Evolutionary conservation across 176 grass and related monocot genomes (phyloP).

Genomic region (Carex kokanica): DNA sequence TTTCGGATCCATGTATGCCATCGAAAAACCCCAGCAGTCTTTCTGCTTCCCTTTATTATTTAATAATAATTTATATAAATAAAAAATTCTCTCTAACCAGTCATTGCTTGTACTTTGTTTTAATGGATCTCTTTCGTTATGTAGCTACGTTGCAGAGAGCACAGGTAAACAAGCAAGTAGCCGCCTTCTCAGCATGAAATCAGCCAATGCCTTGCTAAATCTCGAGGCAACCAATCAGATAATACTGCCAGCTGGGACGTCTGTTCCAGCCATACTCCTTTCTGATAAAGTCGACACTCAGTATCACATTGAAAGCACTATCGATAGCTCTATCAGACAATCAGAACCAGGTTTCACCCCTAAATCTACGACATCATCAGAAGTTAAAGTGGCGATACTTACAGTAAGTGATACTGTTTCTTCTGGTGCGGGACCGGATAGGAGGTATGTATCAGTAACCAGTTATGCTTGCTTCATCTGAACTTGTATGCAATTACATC

Average conservation of each 20-base stretch:
- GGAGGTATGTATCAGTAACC: slow-evolving; percentile 54
- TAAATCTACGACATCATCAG: slow-evolving; percentile 22
- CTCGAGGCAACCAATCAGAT: slow-evolving; percentile 48
- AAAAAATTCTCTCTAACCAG: not conserved
- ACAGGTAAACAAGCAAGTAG: slow-evolving; percentile 85
- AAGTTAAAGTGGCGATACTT: slow-evolving; percentile 79
- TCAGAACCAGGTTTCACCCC: slow-evolving; percentile 19
- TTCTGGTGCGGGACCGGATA: slow-evolving; percentile 65
- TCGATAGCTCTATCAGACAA: slow-evolving; percentile 19
- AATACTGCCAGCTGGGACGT: slow-evolving; percentile 58
- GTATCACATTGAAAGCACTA: slow-evolving; percentile 24
- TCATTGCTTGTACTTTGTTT: not conserved
- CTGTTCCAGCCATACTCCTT: slow-evolving; percentile 63
- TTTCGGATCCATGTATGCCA: no score
- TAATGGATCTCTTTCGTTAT: not conserved
- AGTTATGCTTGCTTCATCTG: no score
- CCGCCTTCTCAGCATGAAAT: slow-evolving; percentile 93
- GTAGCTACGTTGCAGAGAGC: slow-evolving; percentile 80
- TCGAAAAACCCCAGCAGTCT: no score
- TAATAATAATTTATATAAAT: no score
- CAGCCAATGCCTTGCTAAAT: slow-evolving; percentile 85
- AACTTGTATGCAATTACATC: not conserved
- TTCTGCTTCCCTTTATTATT: no score
- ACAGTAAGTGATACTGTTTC: slow-evolving; percentile 98
- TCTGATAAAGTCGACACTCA: slow-evolving; percentile 52